Evolutionary conservation across 495 filamentous ascomycete genomes (phyloP), one percentile per base, ranked within the genome.

Genomic region (Penicillium coprophilum): DNA sequence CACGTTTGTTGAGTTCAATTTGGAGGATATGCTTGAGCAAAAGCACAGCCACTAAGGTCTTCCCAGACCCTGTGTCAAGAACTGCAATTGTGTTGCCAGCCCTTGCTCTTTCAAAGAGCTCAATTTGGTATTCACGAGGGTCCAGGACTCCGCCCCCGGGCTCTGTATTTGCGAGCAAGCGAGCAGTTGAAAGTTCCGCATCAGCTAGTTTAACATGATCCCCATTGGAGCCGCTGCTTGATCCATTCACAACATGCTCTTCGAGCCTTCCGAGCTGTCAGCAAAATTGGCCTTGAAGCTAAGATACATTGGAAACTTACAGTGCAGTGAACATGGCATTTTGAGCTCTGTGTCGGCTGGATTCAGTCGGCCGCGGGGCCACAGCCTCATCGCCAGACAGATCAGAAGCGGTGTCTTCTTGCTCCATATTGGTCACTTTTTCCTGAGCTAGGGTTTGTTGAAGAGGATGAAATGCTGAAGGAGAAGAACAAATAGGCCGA

Each of bases 51-150:
- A 98, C 97, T 23, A 97, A 77, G 0, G 94, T 98, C 68, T 98
- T 98, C 15, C 94, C 94, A n/a, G 95, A 92, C 36, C 94, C 89
- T 91, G 39, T 97, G 67, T 96, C 92, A n/a, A 97, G 80, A 12
- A 98, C 95, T 2, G 92, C 94, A 64, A 98, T 96, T 13, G 85
- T 92, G 62, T 98, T 98, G 62, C 88, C 80, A 19, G 80, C 59
- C 67, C 95, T 96, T 19, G 94, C 93, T 59, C 82, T 82, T 71
- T 97, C 90, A 64, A 95, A 97, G 0, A 98, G 80, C 69, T 97
- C 93, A 30, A 88, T 76, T 69, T 98, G 94, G 65, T 97, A 98
- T 61, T 96, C 91, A 31, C 94, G 80, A 13, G 95, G 90, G 56
- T 83, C 85, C 13, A 83, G 78, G 54, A 89, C 89, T 0, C 62